Percentiles rank a stretch among this genome's conserved stretches.
These are phyloP conservation scores for Melastoma malabathricum DNA, from an alignment of 345 rosid genomes.

Conservation along the genomic window DNA sequence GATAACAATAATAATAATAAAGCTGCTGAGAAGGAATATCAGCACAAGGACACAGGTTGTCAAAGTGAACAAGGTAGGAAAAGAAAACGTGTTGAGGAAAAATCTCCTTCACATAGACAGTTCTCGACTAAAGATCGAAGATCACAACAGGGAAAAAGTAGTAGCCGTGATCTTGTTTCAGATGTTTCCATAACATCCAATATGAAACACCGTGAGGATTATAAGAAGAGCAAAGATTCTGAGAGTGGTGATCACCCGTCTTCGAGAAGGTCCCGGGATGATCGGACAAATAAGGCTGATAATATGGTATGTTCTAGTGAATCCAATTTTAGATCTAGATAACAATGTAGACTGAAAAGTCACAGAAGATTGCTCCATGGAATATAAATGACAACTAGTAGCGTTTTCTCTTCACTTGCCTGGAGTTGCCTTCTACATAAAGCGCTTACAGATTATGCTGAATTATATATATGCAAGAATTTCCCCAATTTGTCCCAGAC, in stretches of 20 bases:
- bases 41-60: conserved; percentile 42
- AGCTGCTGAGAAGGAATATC: conserved; percentile 52
- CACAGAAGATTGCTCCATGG: too few species aligned
- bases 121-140: conserved; percentile 42
- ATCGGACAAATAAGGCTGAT: conserved; percentile 17
- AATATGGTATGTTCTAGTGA: conserved; percentile 54
- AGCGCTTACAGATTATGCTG: too few species aligned
- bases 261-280: conserved; percentile 55
- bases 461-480: too few species aligned
- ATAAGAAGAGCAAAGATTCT: conserved; percentile 52
- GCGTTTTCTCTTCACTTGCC: too few species aligned
- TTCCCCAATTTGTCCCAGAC: too few species aligned
- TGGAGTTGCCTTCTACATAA: too few species aligned
- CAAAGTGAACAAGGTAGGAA: conserved; percentile 54
- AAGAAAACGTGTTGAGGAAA: conserved; percentile 56
- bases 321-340: too few species aligned
- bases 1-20: conserved; percentile 62
- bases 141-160: conserved; percentile 56
- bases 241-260: conserved; percentile 41
- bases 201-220: conserved; percentile 29
- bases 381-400: too few species aligned
- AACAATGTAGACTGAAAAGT: too few species aligned
- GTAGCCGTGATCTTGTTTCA: conserved; percentile 22
- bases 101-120: conserved; percentile 38
- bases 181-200: conserved; percentile 54